These are phyloP conservation scores for Pseudoturritis turrita DNA, from an alignment of 345 rosid species.

Conservation along the genomic window DNA sequence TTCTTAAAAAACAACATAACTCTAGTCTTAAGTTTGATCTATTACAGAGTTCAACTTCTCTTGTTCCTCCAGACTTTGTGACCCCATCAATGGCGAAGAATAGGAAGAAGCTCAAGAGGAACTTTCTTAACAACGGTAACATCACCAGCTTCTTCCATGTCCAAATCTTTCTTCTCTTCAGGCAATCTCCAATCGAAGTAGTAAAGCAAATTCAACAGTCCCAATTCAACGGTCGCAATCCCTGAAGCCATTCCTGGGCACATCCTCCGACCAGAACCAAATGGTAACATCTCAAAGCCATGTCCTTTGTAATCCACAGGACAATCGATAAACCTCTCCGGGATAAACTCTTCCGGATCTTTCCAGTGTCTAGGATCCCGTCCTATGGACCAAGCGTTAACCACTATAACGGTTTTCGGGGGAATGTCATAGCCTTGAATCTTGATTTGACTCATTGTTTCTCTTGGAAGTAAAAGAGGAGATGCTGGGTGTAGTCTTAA, in stretches of 20 bases:
- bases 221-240: constrained; percentile 39
- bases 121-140: not conserved
- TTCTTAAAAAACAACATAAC: not conserved
- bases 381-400: constrained; percentile 26
- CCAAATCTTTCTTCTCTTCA: not conserved
- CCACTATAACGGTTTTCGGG: not conserved
- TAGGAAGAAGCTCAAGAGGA: constrained; percentile 20
- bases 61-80: not conserved
- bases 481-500: constrained; percentile 37
- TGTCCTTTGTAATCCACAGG: constrained; percentile 41
- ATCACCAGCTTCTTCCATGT: constrained; percentile 21
- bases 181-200: constrained; percentile 30
- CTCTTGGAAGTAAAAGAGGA: constrained; percentile 47
- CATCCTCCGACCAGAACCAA: constrained; percentile 48
- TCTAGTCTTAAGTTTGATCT: not conserved
- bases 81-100: not conserved
- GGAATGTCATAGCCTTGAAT: constrained; percentile 19
- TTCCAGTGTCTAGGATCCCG: constrained; percentile 39
- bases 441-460: constrained; percentile 37
- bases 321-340: constrained; percentile 42
- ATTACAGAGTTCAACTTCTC: not conserved
- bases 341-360: constrained; percentile 37
- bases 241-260: constrained; percentile 45
- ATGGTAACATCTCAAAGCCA: constrained; percentile 51
- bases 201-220: constrained; percentile 46